These are phyloP conservation scores for Debaryomycetaceae sp. DNA, from an alignment of 1,139 yeast species.

Conservation along the genomic window DNA sequence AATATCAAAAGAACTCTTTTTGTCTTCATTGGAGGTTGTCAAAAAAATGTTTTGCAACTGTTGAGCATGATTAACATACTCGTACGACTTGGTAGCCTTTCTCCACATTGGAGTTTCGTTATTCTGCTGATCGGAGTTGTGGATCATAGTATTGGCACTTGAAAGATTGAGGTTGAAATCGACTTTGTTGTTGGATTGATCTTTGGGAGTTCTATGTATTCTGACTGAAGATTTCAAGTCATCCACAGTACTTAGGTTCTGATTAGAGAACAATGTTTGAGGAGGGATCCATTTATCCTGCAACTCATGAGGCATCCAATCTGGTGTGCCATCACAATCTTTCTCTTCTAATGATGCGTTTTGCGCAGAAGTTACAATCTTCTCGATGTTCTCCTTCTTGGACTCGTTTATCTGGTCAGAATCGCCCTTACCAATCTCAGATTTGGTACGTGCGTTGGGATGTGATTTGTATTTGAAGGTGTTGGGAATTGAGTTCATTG, in stretches of 20 bases:
- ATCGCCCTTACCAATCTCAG: conserved; percentile 16
- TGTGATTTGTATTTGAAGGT: conserved; percentile 46
- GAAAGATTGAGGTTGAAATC: conserved; percentile 22
- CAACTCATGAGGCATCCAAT: conserved; percentile 46
- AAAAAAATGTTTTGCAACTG: conserved; percentile 34
- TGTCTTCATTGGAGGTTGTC: conserved; percentile 4
- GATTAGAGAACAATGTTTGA: conserved; percentile 2
- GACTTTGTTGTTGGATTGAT: conserved; percentile 8
- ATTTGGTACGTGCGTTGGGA: conserved; percentile 44
- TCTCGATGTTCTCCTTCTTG: not conserved
- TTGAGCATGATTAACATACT: conserved; percentile 23
- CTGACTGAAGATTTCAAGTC: conserved; percentile 32
- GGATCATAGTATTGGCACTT: conserved; percentile 35
- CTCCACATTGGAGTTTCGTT: conserved; percentile 40
- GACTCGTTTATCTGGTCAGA: conserved; percentile 2
- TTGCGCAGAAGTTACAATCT: not conserved
- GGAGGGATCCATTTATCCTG: conserved; percentile 33
- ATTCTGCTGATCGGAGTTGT: conserved; percentile 22
- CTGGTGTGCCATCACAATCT: conserved; percentile 27
- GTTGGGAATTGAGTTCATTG: conserved; percentile 35
- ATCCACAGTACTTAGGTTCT: conserved; percentile 7
- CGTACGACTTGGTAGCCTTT: conserved; percentile 27
- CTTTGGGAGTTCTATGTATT: conserved; percentile 23
- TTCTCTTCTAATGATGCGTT: not conserved
- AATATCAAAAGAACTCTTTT: conserved; percentile 7